Base-by-base conservation (phyloP, 208 protist species). In the Leishmania turanica region DNA sequence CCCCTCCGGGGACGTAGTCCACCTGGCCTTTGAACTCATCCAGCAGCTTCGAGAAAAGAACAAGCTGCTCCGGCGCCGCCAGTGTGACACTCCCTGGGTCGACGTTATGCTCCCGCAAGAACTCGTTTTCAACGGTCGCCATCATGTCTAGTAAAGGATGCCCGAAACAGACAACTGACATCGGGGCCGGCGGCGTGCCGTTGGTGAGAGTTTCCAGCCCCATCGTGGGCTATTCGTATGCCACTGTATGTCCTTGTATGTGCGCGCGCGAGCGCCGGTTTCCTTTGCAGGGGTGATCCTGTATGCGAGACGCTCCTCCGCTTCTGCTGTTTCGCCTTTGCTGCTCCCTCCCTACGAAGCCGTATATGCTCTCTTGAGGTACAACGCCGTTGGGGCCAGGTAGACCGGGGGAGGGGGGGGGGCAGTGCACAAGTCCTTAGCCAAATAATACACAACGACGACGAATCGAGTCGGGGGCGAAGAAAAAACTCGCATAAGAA, bases 81-180 rank as follows among this genome's bases (percentile, higher is more conserved):
- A 99, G 88, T 76, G 95, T 98, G 69, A 98, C 97, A 82, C 92
- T 92, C 76, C 95, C 96, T 6, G 89, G 80, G 75, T 90, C 75
- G 34, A 96, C 82, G 62, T 88, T 85, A 68, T 98, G 97, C 87
- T 98, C 93, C 19, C 75, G 71, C 58, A 99, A 80, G 24, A 99
- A 87, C 2, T 83, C 88, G 5, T 85, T 80, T 47, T 90, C 84
- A n/a, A 99, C 98, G 19, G 91, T 83, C 19, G 97, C 95, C 40
- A 97, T 98, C 85, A 99, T 98, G 88, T 99, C 99, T 42, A 99
- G 91, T 72, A 99, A 90, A 34, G 99, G 99, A 88, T 99, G 92
- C 5, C 94, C 94, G 60, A 97, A 91, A 84, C 92, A 94, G 72
- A 97, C 19, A 37, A 94, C 54, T 47, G 78, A 81, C 17, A 76